Conservation (phyloP, 1,284 basidiomycete genomes). For the Ustilago cynodontis region DNA sequence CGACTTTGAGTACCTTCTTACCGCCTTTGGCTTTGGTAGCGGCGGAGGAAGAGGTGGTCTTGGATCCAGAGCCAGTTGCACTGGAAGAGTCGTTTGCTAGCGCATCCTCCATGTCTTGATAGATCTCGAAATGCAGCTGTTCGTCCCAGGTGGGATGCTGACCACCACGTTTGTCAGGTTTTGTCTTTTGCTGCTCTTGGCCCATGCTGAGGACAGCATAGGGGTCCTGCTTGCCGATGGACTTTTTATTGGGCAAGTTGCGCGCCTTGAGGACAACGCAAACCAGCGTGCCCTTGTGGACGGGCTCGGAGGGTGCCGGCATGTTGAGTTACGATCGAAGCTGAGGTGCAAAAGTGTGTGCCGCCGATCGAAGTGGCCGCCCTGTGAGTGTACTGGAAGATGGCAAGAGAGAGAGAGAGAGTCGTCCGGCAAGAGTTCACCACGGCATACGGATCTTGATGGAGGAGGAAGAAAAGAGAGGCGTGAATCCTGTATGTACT, state of each 20-base stretch:
- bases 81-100: constrained; percentile 70
- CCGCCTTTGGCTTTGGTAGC: constrained; percentile 74
- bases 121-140: constrained; percentile 92
- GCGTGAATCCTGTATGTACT: background rate
- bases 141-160: constrained; percentile 99
- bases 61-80: constrained; percentile 28
- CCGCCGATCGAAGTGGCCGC: background rate
- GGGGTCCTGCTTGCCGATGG: constrained; percentile 90
- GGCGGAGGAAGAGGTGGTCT: constrained; percentile 69
- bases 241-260: constrained; percentile 67
- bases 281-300: constrained; percentile 82
- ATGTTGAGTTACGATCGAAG: constrained; percentile 15
- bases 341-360: background rate
- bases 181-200: constrained; percentile 75
- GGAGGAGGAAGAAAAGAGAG: background rate
- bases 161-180: constrained; percentile 89
- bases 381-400: background rate
- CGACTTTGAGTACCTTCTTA: constrained; percentile 81
- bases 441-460: constrained; percentile 7
- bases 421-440: background rate
- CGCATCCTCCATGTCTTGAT: constrained; percentile 81
- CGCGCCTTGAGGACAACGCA: constrained; percentile 95
- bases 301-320: constrained; percentile 37
- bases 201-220: constrained; percentile 86
- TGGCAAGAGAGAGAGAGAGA: background rate